Percentiles rank a stretch among this genome's conserved stretches.
Evolutionary conservation across 768 basidiomycete genomes (phyloP).

Genomic region (Agaricus sinodeliciosus): DNA sequence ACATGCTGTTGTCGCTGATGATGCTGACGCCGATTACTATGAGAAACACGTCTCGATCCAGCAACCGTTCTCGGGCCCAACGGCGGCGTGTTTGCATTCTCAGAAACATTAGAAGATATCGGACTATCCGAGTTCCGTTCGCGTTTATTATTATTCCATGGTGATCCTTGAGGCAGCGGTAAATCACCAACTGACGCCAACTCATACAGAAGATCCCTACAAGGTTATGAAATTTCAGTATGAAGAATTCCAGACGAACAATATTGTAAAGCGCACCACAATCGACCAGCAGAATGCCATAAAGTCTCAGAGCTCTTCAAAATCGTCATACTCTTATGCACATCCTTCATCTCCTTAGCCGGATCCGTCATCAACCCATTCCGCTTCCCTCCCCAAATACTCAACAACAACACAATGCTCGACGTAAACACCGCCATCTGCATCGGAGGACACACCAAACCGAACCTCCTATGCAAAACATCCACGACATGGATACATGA

Average conservation of each 20-base stretch:
- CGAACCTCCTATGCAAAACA: slow-evolving; percentile 35
- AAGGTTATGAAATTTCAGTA: background rate
- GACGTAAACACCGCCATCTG: slow-evolving; percentile 40
- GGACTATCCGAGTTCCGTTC: slow-evolving; percentile 55
- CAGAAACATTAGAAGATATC: slow-evolving; percentile 12
- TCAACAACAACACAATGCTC: slow-evolving; percentile 55
- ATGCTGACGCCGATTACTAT: background rate
- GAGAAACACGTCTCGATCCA: slow-evolving; percentile 27
- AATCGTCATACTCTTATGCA: slow-evolving; percentile 55
- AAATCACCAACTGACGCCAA: slow-evolving; percentile 66
- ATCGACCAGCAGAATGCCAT: slow-evolving; percentile 38
- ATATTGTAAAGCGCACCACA: slow-evolving; percentile 27
- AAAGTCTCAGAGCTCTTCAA: slow-evolving; percentile 34
- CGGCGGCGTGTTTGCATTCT: background rate
- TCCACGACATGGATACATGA: slow-evolving; percentile 79
- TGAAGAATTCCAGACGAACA: background rate
- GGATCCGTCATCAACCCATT: slow-evolving; percentile 41
- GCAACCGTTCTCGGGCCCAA: slow-evolving; percentile 21
- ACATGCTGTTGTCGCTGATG: background rate
- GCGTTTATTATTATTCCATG: slow-evolving; percentile 52
- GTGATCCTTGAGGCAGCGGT: slow-evolving; percentile 54
- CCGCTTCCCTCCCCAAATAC: slow-evolving; percentile 58
- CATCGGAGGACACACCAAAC: slow-evolving; percentile 23
- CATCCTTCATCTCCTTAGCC: slow-evolving; percentile 54
- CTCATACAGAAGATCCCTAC: slow-evolving; percentile 69